Evolutionary conservation across 768 basidiomycete genomes (phyloP).

Genomic region (Coprinellus micaceus): DNA sequence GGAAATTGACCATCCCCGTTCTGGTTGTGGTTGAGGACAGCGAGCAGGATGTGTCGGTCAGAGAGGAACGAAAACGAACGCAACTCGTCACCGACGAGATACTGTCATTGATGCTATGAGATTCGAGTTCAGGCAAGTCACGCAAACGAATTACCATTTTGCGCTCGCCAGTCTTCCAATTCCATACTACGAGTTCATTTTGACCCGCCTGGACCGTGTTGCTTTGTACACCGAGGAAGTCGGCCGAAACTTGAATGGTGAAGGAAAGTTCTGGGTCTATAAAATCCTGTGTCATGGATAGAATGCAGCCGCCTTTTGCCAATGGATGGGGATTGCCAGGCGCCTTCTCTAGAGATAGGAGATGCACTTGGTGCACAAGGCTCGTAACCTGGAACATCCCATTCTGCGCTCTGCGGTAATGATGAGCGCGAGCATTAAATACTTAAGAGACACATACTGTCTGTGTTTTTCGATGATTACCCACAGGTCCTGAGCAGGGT

Average conservation of each 20-base stretch:
- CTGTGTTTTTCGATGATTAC: conserved; percentile 42
- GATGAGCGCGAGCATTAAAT: not conserved
- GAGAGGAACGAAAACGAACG: conserved; percentile 42
- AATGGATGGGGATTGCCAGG: conserved; percentile 43
- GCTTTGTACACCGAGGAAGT: conserved; percentile 50
- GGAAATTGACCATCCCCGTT: conserved; percentile 13
- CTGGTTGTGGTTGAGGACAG: conserved; percentile 20
- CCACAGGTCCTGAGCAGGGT: conserved; percentile 64
- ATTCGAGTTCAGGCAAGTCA: not conserved
- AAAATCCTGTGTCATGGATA: conserved; percentile 25
- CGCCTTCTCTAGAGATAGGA: conserved; percentile 37
- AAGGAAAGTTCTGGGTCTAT: conserved; percentile 29
- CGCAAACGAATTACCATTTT: conserved; percentile 35
- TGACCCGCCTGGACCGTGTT: conserved; percentile 26
- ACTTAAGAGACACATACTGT: conserved; percentile 24
- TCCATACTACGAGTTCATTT: conserved; percentile 56
- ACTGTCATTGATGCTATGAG: conserved; percentile 6
- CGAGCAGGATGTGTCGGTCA: conserved; percentile 36
- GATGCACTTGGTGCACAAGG: conserved; percentile 34
- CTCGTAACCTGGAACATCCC: no score
- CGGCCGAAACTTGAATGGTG: conserved; percentile 53
- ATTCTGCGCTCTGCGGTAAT: not conserved
- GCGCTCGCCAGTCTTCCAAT: conserved; percentile 57
- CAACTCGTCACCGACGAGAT: conserved; percentile 30
- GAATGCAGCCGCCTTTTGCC: conserved; percentile 31